Evolutionary conservation across 2,329 filamentous ascomycete genomes (phyloP).

Genomic region (Pseudopyrenochaeta lycopersici): DNA sequence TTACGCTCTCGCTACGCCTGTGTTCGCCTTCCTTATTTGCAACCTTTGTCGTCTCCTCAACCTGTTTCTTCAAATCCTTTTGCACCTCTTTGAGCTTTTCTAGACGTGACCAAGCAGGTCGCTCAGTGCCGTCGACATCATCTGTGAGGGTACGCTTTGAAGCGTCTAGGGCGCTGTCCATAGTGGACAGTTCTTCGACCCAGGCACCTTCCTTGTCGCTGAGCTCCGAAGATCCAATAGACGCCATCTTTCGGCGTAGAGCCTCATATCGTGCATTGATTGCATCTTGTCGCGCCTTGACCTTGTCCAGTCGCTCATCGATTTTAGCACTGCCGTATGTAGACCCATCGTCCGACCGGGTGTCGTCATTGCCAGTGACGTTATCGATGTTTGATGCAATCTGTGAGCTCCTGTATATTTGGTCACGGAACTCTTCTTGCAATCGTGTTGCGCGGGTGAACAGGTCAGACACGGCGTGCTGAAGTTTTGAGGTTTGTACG

Average conservation of each 20-base stretch:
- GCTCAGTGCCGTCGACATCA: constrained; percentile 40
- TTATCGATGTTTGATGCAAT: constrained; percentile 72
- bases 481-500: constrained; percentile 73
- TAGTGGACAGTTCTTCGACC: constrained; percentile 62
- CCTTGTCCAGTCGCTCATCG: constrained; percentile 65
- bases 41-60: constrained; percentile 26
- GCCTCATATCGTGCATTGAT: constrained; percentile 69
- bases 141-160: constrained; percentile 38
- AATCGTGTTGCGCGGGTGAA: constrained; percentile 76
- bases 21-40: constrained; percentile 21
- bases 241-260: constrained; percentile 60
- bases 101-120: constrained; percentile 62
- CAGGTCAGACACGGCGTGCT: constrained; percentile 74
- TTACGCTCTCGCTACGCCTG: constrained; percentile 22
- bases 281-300: constrained; percentile 64
- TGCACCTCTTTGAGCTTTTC: constrained; percentile 65
- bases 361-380: constrained; percentile 67
- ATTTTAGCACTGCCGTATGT: constrained; percentile 64
- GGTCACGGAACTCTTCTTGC: constrained; percentile 72
- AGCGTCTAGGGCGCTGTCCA: constrained; percentile 52
- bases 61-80: constrained; percentile 56
- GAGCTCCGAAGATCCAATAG: constrained; percentile 63
- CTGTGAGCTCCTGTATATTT: constrained; percentile 72
- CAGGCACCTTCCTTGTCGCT: constrained; percentile 71
- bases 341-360: constrained; percentile 53